A percentile compares a stretch with the other conserved stretches of the same genome.
Conservation (phyloP, 192 early-diverging fungal species). For the Backusella liffmaniae region DNA sequence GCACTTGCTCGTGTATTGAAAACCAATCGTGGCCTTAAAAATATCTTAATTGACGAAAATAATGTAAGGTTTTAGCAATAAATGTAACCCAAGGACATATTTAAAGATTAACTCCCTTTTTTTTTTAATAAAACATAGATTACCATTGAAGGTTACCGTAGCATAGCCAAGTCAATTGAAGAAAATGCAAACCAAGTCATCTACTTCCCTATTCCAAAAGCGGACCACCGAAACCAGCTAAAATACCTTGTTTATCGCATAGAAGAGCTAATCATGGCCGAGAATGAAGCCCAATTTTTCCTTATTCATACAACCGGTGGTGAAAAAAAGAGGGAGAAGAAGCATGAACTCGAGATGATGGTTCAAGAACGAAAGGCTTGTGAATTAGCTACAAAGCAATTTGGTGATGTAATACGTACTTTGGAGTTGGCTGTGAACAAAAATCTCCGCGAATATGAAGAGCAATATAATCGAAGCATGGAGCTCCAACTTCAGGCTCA, state of each 20-base stretch:
- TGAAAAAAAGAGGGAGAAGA: conserved; percentile 16
- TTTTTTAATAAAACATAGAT: conserved; percentile 25
- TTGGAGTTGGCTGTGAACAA: neutral
- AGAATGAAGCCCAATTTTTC: conserved; percentile 41
- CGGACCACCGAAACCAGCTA: conserved; percentile 35
- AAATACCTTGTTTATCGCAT: conserved; percentile 28
- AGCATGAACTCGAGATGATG: neutral
- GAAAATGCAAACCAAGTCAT: conserved; percentile 33
- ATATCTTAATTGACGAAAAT: neutral
- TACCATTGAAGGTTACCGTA: conserved; percentile 45
- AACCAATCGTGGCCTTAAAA: neutral
- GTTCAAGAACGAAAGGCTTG: neutral
- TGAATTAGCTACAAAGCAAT: neutral
- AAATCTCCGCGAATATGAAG: conserved; percentile 1
- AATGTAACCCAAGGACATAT: neutral
- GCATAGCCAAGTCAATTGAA: conserved; percentile 36
- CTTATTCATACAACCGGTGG: conserved; percentile 36
- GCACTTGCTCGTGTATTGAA: conserved; percentile 1
- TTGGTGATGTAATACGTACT: neutral
- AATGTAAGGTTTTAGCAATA: neutral
- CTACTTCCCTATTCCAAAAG: conserved; percentile 31
- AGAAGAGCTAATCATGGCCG: conserved; percentile 36
- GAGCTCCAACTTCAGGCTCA: neutral
- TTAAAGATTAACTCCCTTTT: neutral
- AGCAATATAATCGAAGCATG: neutral